Conservation (phyloP, 768 basidiomycete genomes). For the Hypholoma fasciculare region DNA sequence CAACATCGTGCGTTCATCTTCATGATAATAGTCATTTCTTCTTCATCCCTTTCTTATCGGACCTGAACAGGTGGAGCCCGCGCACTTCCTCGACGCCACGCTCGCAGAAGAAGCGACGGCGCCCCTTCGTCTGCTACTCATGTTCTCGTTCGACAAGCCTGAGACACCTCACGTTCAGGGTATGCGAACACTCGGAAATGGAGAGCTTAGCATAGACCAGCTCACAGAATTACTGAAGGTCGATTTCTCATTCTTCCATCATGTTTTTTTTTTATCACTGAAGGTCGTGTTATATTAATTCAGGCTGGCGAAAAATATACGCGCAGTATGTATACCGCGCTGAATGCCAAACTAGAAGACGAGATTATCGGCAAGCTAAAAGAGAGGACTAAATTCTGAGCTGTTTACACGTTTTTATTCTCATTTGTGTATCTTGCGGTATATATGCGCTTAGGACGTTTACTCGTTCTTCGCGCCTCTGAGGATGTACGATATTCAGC, state of each 20-base stretch:
- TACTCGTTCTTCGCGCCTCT: no score
- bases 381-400: conserved; percentile 43
- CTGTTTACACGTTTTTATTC: no score
- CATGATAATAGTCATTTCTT: not conserved
- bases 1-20: conserved; percentile 60
- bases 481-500: no score
- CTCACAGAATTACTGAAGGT: conserved; percentile 60
- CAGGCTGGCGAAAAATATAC: conserved; percentile 73
- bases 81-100: conserved; percentile 76
- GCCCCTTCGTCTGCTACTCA: conserved; percentile 57
- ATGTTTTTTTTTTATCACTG: not conserved
- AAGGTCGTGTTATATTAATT: not conserved
- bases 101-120: conserved; percentile 70
- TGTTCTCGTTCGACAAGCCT: conserved; percentile 55
- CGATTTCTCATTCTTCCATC: conserved; percentile 7
- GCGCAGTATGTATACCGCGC: conserved; percentile 47
- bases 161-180: conserved; percentile 49
- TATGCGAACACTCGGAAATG: conserved; percentile 63
- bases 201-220: conserved; percentile 50
- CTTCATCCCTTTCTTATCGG: not conserved
- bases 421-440: no score
- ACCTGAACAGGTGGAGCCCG: conserved; percentile 46
- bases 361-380: conserved; percentile 64
- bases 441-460: no score
- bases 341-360: conserved; percentile 66